Percentiles rank a stretch among this genome's conserved stretches.
Conservation (phyloP, 495 filamentous ascomycete genomes). For the Penicillium canariense region DNA sequence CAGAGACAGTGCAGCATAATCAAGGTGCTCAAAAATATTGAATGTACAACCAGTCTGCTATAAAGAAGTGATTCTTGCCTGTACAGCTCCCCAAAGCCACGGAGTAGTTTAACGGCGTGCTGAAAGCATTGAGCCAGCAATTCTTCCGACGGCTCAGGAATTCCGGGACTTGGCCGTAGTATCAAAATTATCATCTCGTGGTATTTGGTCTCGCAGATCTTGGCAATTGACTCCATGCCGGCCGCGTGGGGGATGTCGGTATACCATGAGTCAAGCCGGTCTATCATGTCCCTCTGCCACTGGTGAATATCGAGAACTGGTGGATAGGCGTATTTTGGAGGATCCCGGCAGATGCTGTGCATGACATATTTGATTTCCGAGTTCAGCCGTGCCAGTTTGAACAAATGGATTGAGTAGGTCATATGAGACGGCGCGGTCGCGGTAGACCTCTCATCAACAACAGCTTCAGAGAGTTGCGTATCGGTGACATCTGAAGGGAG, state of each 20-base stretch:
- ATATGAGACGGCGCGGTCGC: slow-evolving; percentile 32
- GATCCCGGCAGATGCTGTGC: slow-evolving; percentile 40
- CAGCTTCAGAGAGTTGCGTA: slow-evolving; percentile 16
- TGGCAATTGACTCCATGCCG: slow-evolving; percentile 18
- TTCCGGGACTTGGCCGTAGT: slow-evolving; percentile 41
- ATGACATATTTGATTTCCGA: slow-evolving; percentile 51
- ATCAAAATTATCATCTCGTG: slow-evolving; percentile 46
- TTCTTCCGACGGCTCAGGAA: slow-evolving; percentile 39
- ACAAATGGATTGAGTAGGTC: slow-evolving; percentile 42
- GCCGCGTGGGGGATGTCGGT: slow-evolving; percentile 24
- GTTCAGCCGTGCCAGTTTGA: slow-evolving; percentile 41
- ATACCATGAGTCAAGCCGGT: slow-evolving; percentile 33
- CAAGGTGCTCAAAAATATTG: slow-evolving; percentile 39
- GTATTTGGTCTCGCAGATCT: slow-evolving; percentile 37
- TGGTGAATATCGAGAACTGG: slow-evolving; percentile 34
- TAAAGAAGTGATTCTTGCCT: slow-evolving; percentile 34
- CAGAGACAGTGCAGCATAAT: slow-evolving; percentile 45
- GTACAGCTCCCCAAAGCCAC: slow-evolving; percentile 36
- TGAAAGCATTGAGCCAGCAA: slow-evolving; percentile 34
- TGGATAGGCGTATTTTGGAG: slow-evolving; percentile 41
- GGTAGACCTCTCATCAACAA: neutral
- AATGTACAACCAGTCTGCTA: slow-evolving; percentile 42
- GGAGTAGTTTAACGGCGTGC: slow-evolving; percentile 36
- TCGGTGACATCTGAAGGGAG: slow-evolving; percentile 35
- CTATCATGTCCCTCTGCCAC: slow-evolving; percentile 43